Base-by-base conservation (phyloP, 768 basidiomycete species). In the Cubamyces lactineus region DNA sequence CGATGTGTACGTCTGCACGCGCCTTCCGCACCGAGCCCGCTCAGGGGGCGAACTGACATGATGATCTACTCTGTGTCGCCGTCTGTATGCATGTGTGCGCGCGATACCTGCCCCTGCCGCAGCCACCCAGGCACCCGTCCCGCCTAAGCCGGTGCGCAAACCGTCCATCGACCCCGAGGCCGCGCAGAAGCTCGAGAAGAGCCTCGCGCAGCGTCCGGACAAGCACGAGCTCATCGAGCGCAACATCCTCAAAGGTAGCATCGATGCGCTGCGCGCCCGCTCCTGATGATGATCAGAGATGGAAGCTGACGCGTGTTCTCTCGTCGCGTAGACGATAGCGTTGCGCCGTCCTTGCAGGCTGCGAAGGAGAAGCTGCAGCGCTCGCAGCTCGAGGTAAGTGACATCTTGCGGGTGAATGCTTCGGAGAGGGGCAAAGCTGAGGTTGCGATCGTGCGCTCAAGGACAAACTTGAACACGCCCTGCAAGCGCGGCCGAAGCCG, bases 241-340 rank as follows among this genome's bases (percentile, higher is more conserved):
- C 64, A 88, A 87, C 70, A 89, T 90, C 63, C 80, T 91, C 61
- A 88, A 89, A 74, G 86, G 86, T 82, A 3, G 34, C 34, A 34
- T 34, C 34, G 34, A 34, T 34, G 34, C 34, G 28, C 28, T 34
- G 34, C 34, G 34, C 34, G 34, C 34, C 34, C 34, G 34, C 34
- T 34, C 34, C 34, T 34, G 34, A 34, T 34, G 34, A 34, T 34
- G 9, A 34, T 34, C 34, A 34, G 34, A 34, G 34, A 8, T 13
- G 11, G 19, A 19, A 46, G 42, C 12, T 40, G n/a, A 47, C 17
- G 9, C 61, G 16, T 19, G 47, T 48, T 41, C 7, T 55, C 23
- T 5, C 26, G 38, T n/a, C 49, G 13, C 13, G 8, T 65, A 91
- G 88, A 87, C 61, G 84, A 86, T 67, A 85, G 80, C 30, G 80